phyloP scores from a whole-genome alignment of 495 filamentous ascomycete genomes.

The Penicillium maclennaniae region DNA sequence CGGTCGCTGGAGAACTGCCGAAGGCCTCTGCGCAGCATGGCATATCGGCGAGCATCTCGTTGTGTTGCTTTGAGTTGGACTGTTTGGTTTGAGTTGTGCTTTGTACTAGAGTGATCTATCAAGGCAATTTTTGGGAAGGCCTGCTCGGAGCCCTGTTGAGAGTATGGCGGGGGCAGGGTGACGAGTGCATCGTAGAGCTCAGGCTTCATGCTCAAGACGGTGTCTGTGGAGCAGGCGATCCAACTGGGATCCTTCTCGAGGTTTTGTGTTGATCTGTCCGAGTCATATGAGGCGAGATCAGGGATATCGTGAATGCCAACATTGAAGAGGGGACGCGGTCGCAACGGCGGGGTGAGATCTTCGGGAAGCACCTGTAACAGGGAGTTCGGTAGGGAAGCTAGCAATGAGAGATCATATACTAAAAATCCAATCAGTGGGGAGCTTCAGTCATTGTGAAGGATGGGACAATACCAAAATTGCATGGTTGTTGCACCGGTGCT shows the following conservation, averaged over 20 bases:
- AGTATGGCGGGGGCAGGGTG: constrained; percentile 65
- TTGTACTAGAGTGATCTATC: constrained; percentile 22
- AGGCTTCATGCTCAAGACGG: constrained; percentile 77
- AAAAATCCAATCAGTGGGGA: constrained; percentile 3
- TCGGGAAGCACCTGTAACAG: constrained; percentile 56
- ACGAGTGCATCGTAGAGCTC: constrained; percentile 85
- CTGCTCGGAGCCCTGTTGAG: constrained; percentile 52
- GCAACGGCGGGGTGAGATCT: constrained; percentile 45
- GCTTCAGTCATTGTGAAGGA: background rate
- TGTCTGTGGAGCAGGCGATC: constrained; percentile 94
- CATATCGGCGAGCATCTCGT: constrained; percentile 78
- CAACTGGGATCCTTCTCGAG: constrained; percentile 63
- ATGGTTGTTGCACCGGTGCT: constrained; percentile 78
- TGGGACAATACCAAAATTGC: constrained; percentile 74
- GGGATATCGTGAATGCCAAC: constrained; percentile 92
- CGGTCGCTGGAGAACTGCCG: constrained; percentile 44
- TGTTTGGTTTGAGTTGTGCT: constrained; percentile 25
- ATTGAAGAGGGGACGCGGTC: constrained; percentile 82
- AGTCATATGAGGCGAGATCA: constrained; percentile 52
- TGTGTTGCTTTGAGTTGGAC: constrained; percentile 75
- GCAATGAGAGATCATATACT: constrained; percentile 93
- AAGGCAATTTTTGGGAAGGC: constrained; percentile 68
- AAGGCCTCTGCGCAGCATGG: constrained; percentile 64
- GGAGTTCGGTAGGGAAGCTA: constrained; percentile 71
- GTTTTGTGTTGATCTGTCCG: constrained; percentile 14